Evolutionary conservation across 1,139 yeast species (phyloP).

Genomic region (Citeromyces hawaiiensis): DNA sequence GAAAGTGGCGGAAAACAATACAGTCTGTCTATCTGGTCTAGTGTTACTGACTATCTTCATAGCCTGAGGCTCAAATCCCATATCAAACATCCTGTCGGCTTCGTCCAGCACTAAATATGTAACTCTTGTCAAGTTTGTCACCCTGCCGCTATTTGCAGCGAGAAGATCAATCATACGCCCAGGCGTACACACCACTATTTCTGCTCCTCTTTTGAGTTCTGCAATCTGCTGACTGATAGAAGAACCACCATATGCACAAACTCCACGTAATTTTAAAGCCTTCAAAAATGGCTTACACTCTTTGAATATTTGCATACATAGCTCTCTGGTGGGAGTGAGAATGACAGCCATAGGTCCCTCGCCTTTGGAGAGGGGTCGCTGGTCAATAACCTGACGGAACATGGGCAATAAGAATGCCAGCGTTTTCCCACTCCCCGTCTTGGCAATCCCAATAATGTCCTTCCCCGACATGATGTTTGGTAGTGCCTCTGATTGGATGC

Average conservation of each 20-base stretch:
- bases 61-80: constrained; percentile 97
- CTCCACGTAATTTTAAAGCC: constrained; percentile 34
- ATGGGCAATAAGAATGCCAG: constrained; percentile 77
- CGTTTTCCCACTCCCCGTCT: constrained; percentile 95
- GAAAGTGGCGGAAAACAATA: constrained; percentile 87
- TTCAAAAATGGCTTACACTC: constrained; percentile 51
- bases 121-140: constrained; percentile 53
- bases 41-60: constrained; percentile 65
- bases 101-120: constrained; percentile 87
- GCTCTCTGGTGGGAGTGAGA: constrained; percentile 86
- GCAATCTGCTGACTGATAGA: constrained; percentile 75
- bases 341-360: constrained; percentile 74
- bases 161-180: constrained; percentile 87
- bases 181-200: constrained; percentile 86
- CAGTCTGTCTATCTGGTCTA: constrained; percentile 86
- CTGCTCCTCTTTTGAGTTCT: constrained; percentile 65
- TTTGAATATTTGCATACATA: constrained; percentile 72
- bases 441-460: constrained; percentile 89
- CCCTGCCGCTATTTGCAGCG: constrained; percentile 73
- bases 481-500: constrained; percentile 84
- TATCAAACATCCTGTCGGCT: constrained; percentile 93
- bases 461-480: constrained; percentile 87
- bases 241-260: constrained; percentile 94
- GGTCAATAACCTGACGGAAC: constrained; percentile 59
- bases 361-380: constrained; percentile 21